Evolutionary conservation across 768 basidiomycete species (phyloP), one percentile per base, ranked within the genome.

Genomic region (Tulasnella sp.): DNA sequence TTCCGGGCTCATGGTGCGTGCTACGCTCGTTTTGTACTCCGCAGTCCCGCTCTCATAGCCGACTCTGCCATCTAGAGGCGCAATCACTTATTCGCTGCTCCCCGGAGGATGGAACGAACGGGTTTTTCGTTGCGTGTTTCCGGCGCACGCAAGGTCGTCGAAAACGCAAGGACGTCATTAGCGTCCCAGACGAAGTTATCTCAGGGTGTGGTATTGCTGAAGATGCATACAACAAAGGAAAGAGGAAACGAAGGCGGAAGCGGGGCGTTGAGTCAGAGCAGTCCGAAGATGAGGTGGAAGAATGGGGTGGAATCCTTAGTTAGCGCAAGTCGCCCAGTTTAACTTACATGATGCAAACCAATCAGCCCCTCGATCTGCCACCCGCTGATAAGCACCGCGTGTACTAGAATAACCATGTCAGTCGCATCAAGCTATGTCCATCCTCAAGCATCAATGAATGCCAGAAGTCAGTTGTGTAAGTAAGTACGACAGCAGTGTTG

Each of bases 71-170:
- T 91, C 90, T 81, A 29, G 82, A 88, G 77, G 90, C 92, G 5
- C 82, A 84, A 4, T 89, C 89, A 14, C 81, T 93, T 25, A 80
- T 95, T 36, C 89, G 93, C 22, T 94, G 93, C 82, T 87, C 87
- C 36, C 90, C 93, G 17, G 89, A 90, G 74, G 93, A 99, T 80
- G 89, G 88, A 45, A 95, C 93, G 15, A 99, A 99, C 80, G 97
- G 97, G 0, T 99, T 99, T 85, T 99, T 99, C 80, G 96, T 99
- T 31, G 91, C 93, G n/a, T 97, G 93, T 82, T 96, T 99, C 81
- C 85, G 94, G n/a, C 76, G 69, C 22, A 82, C 6, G 25, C 42
- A 69, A 29, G 31, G 17, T 38, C n/a, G 70, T 29, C 17, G 49
- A 22, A 58, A 49, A 14, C 49, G 77, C 31, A 74, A 52, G 31